Evolutionary conservation across 345 rosid species (phyloP).

Genomic region (Sisymbrium irio): DNA sequence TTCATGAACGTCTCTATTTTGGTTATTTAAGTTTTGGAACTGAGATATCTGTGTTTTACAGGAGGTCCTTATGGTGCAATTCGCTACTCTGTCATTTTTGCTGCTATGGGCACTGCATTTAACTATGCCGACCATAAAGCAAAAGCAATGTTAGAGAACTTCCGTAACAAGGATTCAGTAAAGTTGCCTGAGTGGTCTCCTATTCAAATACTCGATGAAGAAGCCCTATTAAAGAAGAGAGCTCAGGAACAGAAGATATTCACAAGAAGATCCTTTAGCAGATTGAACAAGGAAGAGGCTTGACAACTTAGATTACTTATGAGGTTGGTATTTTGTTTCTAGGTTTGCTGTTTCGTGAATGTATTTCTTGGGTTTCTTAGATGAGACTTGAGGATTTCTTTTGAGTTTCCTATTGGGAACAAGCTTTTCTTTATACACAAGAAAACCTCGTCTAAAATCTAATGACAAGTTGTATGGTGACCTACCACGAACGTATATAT

Average conservation of each 20-base stretch:
- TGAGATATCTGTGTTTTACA: conserved; percentile 27
- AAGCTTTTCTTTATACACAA: background rate
- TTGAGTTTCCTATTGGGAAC: background rate
- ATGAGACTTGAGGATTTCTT: background rate
- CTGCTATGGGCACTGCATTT: conserved; percentile 55
- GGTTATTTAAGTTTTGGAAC: background rate
- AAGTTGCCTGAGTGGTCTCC: conserved; percentile 88
- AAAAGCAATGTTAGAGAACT: conserved; percentile 40
- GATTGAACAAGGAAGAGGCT: conserved; percentile 65
- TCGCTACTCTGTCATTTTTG: conserved; percentile 67
- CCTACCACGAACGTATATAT: background rate
- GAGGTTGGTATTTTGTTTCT: background rate
- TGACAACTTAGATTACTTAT: conserved; percentile 8
- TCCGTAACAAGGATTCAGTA: conserved; percentile 37
- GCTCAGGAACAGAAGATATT: conserved; percentile 57
- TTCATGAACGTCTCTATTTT: background rate
- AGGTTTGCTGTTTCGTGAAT: background rate
- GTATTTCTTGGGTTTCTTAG: background rate
- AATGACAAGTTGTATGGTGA: conserved; percentile 12
- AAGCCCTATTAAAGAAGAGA: conserved; percentile 69
- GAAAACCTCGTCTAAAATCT: background rate
- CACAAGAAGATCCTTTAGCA: conserved; percentile 42
- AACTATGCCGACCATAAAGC: conserved; percentile 55
- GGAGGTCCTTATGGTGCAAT: conserved; percentile 80
- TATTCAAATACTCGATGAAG: conserved; percentile 76